Evolutionary conservation across 805 yeast genomes (phyloP).

Genomic region (Cyberlindnera xylosilytica): DNA sequence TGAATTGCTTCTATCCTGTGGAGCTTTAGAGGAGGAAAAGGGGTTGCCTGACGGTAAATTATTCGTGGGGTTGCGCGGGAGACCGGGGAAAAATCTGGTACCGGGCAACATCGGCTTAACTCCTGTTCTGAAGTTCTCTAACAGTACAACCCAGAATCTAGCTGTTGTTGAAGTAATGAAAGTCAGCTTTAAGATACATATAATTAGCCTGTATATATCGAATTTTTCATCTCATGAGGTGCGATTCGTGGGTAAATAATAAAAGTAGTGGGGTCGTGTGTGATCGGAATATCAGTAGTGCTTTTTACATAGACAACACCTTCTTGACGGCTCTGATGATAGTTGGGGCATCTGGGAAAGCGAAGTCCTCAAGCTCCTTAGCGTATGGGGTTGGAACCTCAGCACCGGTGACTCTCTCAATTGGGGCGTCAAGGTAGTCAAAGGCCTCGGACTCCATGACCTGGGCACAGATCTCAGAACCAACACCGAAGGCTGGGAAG

Average conservation of each 20-base stretch:
- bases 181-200: neutral
- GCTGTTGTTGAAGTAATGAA: neutral
- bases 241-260: neutral
- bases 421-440: conserved; percentile 97
- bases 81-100: too few relatives aligned
- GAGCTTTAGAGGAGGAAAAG: too few relatives aligned
- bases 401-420: conserved; percentile 98
- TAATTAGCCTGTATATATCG: conserved; percentile 1
- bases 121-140: too few relatives aligned
- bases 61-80: too few relatives aligned
- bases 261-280: neutral
- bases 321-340: conserved; percentile 84
- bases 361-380: conserved; percentile 91
- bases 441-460: conserved; percentile 98
- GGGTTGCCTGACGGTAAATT: too few relatives aligned
- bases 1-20: too few relatives aligned
- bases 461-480: conserved; percentile 97
- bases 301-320: conserved; percentile 60
- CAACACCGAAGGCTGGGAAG: conserved; percentile 98
- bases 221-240: conserved; percentile 2
- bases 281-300: neutral
- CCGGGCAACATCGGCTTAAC: too few relatives aligned
- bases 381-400: conserved; percentile 99
- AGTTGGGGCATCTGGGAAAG: conserved; percentile 95
- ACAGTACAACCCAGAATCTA: neutral